These are phyloP conservation scores for Bothriochloa decipiens DNA, from an alignment of 176 grass and related monocot genomes.

Conservation along the genomic window DNA sequence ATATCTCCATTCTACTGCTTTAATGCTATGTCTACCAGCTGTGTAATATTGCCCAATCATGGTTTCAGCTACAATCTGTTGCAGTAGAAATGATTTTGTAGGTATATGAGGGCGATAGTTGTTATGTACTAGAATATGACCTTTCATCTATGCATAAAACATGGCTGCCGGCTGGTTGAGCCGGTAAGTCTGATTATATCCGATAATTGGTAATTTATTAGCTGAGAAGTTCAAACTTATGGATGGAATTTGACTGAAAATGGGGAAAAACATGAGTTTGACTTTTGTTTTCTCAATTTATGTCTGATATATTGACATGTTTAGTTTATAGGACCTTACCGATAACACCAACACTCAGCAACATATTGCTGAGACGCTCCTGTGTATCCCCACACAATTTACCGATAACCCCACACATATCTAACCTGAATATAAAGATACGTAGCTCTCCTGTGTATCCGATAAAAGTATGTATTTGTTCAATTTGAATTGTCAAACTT, in stretches of 20 bases:
- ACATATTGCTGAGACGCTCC: not conserved
- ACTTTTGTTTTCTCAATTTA: not conserved
- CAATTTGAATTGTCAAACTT: not conserved
- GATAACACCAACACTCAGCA: not conserved
- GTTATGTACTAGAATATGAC: not conserved
- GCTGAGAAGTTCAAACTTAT: not conserved
- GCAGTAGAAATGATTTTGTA: not conserved
- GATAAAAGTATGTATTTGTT: not conserved
- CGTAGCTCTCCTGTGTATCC: not conserved
- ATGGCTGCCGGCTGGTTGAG: not conserved
- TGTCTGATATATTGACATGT: not conserved
- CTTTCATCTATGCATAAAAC: not conserved
- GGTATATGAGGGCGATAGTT: not conserved
- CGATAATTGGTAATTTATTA: not conserved
- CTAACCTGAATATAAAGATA: slow-evolving; percentile 7
- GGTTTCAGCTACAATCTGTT: not conserved
- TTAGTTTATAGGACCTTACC: not conserved
- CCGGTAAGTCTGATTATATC: not conserved
- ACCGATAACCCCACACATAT: not conserved
- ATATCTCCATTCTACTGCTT: not conserved
- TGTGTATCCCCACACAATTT: no score
- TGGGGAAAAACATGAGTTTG: not conserved
- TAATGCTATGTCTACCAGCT: not conserved
- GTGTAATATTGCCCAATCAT: slow-evolving; percentile 28
- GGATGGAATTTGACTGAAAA: not conserved